Evolutionary conservation across 2,329 filamentous ascomycete genomes (phyloP).

Genomic region (Ascochyta viciae-villosae): DNA sequence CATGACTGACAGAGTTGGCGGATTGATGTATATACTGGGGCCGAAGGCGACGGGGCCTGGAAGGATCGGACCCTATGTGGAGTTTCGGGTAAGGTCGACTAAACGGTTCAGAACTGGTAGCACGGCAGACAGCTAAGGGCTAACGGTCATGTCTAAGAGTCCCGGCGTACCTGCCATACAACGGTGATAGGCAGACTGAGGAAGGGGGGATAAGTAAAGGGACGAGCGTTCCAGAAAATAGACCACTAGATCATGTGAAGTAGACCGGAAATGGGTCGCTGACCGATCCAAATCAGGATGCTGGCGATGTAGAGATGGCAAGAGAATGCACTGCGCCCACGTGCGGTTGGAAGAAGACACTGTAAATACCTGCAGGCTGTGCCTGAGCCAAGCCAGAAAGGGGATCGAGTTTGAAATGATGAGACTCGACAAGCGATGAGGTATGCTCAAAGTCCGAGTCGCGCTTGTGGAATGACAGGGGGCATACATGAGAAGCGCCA

Average conservation of each 20-base stretch:
- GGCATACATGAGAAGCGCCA: constrained; percentile 30
- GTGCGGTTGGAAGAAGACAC: constrained; percentile 37
- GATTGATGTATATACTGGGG: constrained; percentile 43
- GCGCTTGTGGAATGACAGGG: constrained; percentile 33
- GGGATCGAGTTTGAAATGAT: constrained; percentile 27
- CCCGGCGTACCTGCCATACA: constrained; percentile 36
- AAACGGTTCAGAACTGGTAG: constrained; percentile 43
- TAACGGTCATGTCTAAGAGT: constrained; percentile 41
- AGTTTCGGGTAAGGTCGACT: constrained; percentile 34
- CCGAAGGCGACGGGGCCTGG: constrained; percentile 33
- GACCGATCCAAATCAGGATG: constrained; percentile 46
- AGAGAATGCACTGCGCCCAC: constrained; percentile 39
- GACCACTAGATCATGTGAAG: constrained; percentile 32
- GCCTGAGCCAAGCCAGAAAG: constrained; percentile 41
- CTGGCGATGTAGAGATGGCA: constrained; percentile 39
- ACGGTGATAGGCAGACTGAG: constrained; percentile 39
- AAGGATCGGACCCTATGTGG: constrained; percentile 44
- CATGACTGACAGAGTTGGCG: constrained; percentile 41
- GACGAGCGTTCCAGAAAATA: constrained; percentile 33
- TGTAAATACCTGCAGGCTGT: constrained; percentile 51
- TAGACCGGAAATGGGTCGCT: constrained; percentile 35
- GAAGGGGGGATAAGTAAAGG: constrained; percentile 41
- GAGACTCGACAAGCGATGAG: constrained; percentile 29
- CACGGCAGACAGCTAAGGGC: constrained; percentile 41
- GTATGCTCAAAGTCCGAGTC: constrained; percentile 40